A percentile compares a stretch with the other conserved stretches of the same genome.
phyloP scores from a whole-genome alignment of 1,139 yeast species.

The Neolecta irregularis region DNA sequence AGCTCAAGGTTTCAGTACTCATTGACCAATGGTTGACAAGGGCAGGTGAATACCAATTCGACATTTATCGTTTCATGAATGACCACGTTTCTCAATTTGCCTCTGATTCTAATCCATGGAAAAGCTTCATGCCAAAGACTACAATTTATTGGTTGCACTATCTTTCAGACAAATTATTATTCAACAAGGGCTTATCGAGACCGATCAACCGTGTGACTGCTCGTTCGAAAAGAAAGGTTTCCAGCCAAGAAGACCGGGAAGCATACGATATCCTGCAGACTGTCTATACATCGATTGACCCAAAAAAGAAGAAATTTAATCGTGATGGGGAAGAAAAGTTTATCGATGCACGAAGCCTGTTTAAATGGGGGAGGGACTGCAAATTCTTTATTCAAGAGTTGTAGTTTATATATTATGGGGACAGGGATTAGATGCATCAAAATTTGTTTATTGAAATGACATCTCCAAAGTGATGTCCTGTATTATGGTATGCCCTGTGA shows the following conservation, averaged over 20 bases:
- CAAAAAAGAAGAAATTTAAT: slow-evolving; percentile 5
- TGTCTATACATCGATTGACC: slow-evolving; percentile 10
- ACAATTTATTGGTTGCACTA: slow-evolving; percentile 38
- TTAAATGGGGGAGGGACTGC: no score
- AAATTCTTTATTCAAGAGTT: no score
- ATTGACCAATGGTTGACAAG: not conserved
- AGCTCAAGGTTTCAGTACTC: slow-evolving; percentile 22
- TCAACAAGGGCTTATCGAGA: slow-evolving; percentile 24
- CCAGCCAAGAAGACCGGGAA: slow-evolving; percentile 3
- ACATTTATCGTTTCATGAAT: slow-evolving; percentile 36
- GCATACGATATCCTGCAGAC: slow-evolving; percentile 9
- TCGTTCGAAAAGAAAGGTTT: slow-evolving; percentile 1
- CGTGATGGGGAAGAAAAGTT: no score
- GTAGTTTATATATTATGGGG: no score
- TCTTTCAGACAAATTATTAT: slow-evolving; percentile 29
- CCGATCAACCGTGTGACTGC: slow-evolving; percentile 11
- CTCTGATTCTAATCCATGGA: slow-evolving; percentile 23
- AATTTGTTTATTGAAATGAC: no score
- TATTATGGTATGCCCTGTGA: no score
- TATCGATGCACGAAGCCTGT: no score
- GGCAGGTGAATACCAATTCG: slow-evolving; percentile 36
- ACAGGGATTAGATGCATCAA: no score
- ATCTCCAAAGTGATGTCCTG: no score
- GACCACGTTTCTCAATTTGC: slow-evolving; percentile 18
- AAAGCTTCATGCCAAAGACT: slow-evolving; percentile 29